phyloP scores from a whole-genome alignment of 1,284 basidiomycete species.

The Hymenochaete sp. region DNA sequence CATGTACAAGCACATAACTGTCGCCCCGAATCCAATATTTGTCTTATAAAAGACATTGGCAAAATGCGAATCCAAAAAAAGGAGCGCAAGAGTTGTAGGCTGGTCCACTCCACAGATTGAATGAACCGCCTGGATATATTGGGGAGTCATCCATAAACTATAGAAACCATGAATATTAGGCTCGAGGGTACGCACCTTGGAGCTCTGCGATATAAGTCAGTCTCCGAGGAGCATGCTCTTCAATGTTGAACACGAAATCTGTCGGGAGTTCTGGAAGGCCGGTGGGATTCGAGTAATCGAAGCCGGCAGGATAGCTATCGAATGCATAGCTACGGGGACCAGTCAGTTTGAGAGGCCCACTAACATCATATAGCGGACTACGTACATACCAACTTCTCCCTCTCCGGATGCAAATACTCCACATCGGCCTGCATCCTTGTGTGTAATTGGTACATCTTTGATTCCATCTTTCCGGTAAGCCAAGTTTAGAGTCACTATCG shows the following conservation, averaged over 20 bases:
- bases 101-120: conserved; percentile 22
- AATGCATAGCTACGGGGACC: conserved; percentile 30
- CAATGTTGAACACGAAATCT: too few species aligned
- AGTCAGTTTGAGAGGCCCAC: too few species aligned
- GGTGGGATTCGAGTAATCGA: conserved; percentile 67
- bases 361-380: too few species aligned
- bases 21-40: conserved; percentile 26
- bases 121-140: conserved; percentile 25
- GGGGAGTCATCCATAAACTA: too few species aligned
- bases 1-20: conserved; percentile 28
- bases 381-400: conserved; percentile 50
- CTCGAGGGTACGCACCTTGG: too few species aligned
- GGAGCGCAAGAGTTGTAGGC: conserved; percentile 23
- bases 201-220: too few species aligned
- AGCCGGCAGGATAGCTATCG: conserved; percentile 64
- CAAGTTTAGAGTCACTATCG: conserved; percentile 36
- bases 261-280: too few species aligned
- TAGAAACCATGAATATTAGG: too few species aligned
- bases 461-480: conserved; percentile 2
- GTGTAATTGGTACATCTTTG: conserved; percentile 7
- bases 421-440: conserved; percentile 29
- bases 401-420: too few species aligned
- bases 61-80: conserved; percentile 26
- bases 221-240: too few species aligned
- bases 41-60: conserved; percentile 26